phyloP scores from a whole-genome alignment of 495 filamentous ascomycete species.

The Amphirosellinia nigrospora region DNA sequence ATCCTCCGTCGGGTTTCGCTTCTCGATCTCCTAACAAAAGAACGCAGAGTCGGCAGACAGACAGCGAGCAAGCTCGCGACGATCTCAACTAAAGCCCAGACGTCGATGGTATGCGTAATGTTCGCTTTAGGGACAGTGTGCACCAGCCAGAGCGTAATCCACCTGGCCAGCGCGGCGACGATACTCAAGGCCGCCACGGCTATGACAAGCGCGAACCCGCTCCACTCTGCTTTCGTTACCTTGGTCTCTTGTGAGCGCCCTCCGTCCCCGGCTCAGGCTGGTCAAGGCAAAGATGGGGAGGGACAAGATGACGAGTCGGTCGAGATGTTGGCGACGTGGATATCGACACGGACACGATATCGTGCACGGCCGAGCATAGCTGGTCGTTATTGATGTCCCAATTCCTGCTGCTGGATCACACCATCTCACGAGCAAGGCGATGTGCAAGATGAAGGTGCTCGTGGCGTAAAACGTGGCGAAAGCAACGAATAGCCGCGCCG shows the following conservation, averaged over 20 bases:
- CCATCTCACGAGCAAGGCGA: slow-evolving; percentile 43
- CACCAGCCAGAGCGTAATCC: slow-evolving; percentile 37
- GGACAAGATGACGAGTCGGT: slow-evolving; percentile 29
- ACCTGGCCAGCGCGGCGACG: slow-evolving; percentile 42
- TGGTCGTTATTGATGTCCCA: slow-evolving; percentile 39
- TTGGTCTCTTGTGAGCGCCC: slow-evolving; percentile 24
- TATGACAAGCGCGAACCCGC: slow-evolving; percentile 41
- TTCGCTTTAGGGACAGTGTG: slow-evolving; percentile 37
- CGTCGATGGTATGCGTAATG: slow-evolving; percentile 47
- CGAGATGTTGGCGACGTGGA: slow-evolving; percentile 29
- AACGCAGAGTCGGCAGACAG: slow-evolving; percentile 28
- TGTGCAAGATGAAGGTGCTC: slow-evolving; percentile 43
- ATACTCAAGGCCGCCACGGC: slow-evolving; percentile 44
- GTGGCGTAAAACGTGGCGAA: slow-evolving; percentile 34
- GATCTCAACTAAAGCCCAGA: slow-evolving; percentile 46
- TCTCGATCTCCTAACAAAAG: slow-evolving; percentile 24
- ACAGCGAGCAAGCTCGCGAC: slow-evolving; percentile 36
- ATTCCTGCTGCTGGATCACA: slow-evolving; percentile 37
- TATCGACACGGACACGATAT: slow-evolving; percentile 39
- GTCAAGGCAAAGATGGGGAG: slow-evolving; percentile 26
- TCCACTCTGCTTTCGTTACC: slow-evolving; percentile 34
- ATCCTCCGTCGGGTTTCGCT: background rate
- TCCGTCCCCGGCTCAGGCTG: slow-evolving; percentile 18
- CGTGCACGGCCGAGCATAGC: slow-evolving; percentile 45
- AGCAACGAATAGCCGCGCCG: slow-evolving; percentile 30